Conservation (phyloP, 495 filamentous ascomycete species). For the Oleoguttula mirabilis region DNA sequence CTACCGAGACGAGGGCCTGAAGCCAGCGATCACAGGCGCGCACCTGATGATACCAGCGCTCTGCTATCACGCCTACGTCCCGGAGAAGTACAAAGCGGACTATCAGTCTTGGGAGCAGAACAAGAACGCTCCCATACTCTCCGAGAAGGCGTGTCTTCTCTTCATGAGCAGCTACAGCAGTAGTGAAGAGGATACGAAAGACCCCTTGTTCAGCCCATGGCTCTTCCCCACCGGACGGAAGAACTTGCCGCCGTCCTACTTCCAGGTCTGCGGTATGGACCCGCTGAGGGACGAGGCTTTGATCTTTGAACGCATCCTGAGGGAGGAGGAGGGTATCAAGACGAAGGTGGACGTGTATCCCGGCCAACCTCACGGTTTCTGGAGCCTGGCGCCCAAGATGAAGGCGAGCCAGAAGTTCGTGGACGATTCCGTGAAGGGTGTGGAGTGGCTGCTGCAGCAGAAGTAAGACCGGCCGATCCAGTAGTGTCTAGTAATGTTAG, state of each 20-base stretch:
- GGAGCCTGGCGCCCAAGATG: constrained; percentile 21
- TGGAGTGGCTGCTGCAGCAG: constrained; percentile 22
- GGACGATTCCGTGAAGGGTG: constrained; percentile 21
- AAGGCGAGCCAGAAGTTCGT: constrained; percentile 17
- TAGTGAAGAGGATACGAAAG: constrained; percentile 6
- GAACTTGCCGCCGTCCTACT: constrained; percentile 30
- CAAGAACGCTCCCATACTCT: constrained; percentile 23
- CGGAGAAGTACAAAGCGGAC: constrained; percentile 24
- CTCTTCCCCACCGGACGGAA: constrained; percentile 17
- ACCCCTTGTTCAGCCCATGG: constrained; percentile 10
- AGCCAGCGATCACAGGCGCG: constrained; percentile 34
- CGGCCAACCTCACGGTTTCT: constrained; percentile 35
- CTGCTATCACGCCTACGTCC: constrained; percentile 13
- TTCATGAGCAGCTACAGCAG: constrained; percentile 15
- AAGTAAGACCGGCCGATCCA: too few relatives aligned
- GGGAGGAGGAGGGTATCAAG: constrained; percentile 27
- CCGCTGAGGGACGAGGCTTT: constrained; percentile 30
- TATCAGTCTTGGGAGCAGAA: constrained; percentile 34
- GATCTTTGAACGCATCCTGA: constrained; percentile 22
- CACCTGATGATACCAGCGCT: constrained; percentile 34
- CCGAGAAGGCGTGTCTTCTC: constrained; percentile 9
- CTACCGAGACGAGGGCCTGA: constrained; percentile 33
- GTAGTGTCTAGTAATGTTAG: too few relatives aligned
- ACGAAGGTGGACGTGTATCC: constrained; percentile 34
- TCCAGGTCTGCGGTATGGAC: constrained; percentile 31